Conservation (phyloP, 257 asterid species). For the Galeopsis tetrahit region DNA sequence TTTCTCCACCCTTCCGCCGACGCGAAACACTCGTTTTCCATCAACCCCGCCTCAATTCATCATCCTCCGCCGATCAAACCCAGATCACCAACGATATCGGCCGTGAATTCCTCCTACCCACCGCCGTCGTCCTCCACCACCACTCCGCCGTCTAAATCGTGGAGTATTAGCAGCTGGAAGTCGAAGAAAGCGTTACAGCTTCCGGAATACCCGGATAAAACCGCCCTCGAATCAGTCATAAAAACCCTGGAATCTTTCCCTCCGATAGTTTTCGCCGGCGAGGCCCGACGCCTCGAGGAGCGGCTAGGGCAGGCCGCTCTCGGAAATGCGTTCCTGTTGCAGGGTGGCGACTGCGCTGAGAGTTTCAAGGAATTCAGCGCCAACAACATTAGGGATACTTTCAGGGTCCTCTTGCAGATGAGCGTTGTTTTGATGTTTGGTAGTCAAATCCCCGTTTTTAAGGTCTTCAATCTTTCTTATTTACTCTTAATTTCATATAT, state of each 20-base stretch:
- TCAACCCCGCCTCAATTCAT: neutral
- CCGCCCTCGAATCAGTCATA: neutral
- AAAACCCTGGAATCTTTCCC: neutral
- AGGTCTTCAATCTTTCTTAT: neutral
- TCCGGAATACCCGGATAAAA: neutral
- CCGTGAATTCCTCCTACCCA: neutral
- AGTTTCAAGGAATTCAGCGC: conserved; percentile 1
- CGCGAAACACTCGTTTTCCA: neutral
- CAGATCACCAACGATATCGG: neutral
- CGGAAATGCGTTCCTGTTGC: neutral
- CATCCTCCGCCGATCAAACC: neutral
- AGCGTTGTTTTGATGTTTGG: neutral
- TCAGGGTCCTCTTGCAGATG: conserved; percentile 2
- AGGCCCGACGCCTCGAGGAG: neutral
- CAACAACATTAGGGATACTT: neutral
- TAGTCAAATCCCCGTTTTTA: neutral
- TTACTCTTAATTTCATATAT: neutral
- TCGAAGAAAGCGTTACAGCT: neutral
- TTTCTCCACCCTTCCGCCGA: neutral
- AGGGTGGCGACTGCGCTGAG: conserved; percentile 11
- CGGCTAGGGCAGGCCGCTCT: neutral
- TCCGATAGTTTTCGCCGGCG: neutral
- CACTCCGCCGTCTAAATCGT: neutral
- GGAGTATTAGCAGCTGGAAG: neutral
- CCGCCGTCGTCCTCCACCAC: neutral